A percentile compares a stretch with the other conserved stretches of the same genome.
Conservation (phyloP, 2,329 filamentous ascomycete species). For the Exophiala mesophila region DNA sequence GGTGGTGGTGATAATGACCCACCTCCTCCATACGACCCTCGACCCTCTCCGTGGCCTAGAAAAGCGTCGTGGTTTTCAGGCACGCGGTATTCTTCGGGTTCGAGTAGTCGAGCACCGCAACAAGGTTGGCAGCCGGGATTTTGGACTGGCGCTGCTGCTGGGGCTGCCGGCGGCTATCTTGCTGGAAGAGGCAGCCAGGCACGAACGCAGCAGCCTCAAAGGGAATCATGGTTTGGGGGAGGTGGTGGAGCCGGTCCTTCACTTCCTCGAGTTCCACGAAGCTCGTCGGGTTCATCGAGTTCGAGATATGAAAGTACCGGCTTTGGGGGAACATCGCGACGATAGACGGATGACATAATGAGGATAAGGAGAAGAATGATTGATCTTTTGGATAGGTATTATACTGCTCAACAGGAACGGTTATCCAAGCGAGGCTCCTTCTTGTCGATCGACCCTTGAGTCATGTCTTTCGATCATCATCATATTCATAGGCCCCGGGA, state of each 20-base stretch:
- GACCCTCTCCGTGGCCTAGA: conserved; percentile 37
- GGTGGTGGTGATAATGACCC: conserved; percentile 35
- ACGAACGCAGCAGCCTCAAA: conserved; percentile 17
- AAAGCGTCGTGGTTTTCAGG: conserved; percentile 27
- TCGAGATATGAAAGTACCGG: conserved; percentile 38
- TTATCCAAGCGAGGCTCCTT: too few relatives aligned
- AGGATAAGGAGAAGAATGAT: too few relatives aligned
- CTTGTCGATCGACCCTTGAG: too few relatives aligned
- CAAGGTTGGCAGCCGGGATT: conserved; percentile 44
- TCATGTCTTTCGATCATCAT: too few relatives aligned
- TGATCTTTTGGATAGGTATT: too few relatives aligned
- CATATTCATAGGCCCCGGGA: too few relatives aligned
- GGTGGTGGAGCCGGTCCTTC: conserved; percentile 31
- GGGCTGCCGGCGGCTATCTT: conserved; percentile 40
- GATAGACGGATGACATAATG: conserved; percentile 27
- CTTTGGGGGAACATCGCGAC: conserved; percentile 42
- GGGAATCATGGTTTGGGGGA: conserved; percentile 17
- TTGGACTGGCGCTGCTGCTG: conserved; percentile 42
- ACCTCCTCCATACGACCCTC: conserved; percentile 37
- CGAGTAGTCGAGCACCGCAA: conserved; percentile 9
- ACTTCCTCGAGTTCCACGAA: conserved; percentile 10
- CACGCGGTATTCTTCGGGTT: conserved; percentile 11
- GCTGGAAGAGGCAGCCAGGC: conserved; percentile 32
- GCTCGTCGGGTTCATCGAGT: conserved; percentile 26
- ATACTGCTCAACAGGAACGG: too few relatives aligned